Evolutionary conservation across 768 basidiomycete genomes (phyloP).

Genomic region (Crucibulum laeve): DNA sequence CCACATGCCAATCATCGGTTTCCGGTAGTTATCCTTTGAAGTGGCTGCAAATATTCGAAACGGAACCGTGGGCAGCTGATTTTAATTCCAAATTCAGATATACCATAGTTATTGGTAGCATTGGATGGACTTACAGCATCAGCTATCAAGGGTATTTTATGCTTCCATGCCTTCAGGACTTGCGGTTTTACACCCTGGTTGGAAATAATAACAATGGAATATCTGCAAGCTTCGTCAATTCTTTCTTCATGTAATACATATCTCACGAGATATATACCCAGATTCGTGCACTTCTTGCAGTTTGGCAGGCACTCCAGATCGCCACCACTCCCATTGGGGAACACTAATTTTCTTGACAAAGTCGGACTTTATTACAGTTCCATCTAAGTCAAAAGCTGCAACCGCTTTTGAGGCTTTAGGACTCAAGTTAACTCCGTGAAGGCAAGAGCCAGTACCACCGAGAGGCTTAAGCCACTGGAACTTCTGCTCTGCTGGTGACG

Average conservation of each 20-base stretch:
- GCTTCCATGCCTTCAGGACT: slow-evolving; percentile 63
- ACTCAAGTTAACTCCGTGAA: slow-evolving; percentile 33
- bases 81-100: background rate
- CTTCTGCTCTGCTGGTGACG: slow-evolving; percentile 8
- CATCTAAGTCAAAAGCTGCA: slow-evolving; percentile 84
- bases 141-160: slow-evolving; percentile 69
- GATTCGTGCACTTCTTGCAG: slow-evolving; percentile 53
- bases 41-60: slow-evolving; percentile 79
- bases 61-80: slow-evolving; percentile 27
- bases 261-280: slow-evolving; percentile 39
- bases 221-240: too few species aligned
- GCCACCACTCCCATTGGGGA: slow-evolving; percentile 69
- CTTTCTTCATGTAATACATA: background rate
- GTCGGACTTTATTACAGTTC: slow-evolving; percentile 70
- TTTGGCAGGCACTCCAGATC: slow-evolving; percentile 52
- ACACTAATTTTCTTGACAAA: slow-evolving; percentile 26
- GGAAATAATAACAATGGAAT: slow-evolving; percentile 70
- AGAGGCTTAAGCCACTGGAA: slow-evolving; percentile 39
- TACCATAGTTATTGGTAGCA: background rate
- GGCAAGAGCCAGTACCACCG: slow-evolving; percentile 33
- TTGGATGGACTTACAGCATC: slow-evolving; percentile 40
- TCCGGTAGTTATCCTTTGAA: slow-evolving; percentile 70
- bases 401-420: slow-evolving; percentile 52
- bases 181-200: slow-evolving; percentile 65
- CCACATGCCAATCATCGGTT: slow-evolving; percentile 90